Evolutionary conservation across 257 asterid genomes (phyloP).

Genomic region (Salvia hispanica): DNA sequence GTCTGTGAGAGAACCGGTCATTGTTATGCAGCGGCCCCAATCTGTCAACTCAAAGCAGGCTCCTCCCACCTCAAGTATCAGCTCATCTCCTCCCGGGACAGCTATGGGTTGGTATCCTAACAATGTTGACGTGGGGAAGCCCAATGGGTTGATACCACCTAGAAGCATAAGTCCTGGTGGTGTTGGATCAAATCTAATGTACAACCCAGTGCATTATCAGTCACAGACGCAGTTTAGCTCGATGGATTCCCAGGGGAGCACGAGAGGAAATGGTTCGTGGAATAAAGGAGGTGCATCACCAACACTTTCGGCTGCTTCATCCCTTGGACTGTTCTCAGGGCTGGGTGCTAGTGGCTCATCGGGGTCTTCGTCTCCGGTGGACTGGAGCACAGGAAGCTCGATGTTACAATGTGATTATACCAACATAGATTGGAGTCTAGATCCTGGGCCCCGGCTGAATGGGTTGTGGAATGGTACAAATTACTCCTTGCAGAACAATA

Average conservation of each 20-base stretch:
- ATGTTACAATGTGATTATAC: conserved; percentile 52
- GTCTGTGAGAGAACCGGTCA: conserved; percentile 56
- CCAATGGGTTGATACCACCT: conserved; percentile 44
- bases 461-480: conserved; percentile 52
- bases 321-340: conserved; percentile 67
- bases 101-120: conserved; percentile 52
- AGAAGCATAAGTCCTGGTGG: conserved; percentile 48
- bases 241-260: conserved; percentile 36
- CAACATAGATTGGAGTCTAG: conserved; percentile 67
- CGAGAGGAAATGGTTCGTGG: conserved; percentile 49
- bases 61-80: conserved; percentile 43
- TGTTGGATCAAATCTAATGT: conserved; percentile 42
- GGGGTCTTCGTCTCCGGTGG: conserved; percentile 52
- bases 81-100: conserved; percentile 54
- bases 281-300: conserved; percentile 46
- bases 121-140: conserved; percentile 38
- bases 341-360: conserved; percentile 44
- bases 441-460: conserved; percentile 40
- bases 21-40: conserved; percentile 61
- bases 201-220: conserved; percentile 48
- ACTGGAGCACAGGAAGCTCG: conserved; percentile 59
- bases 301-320: conserved; percentile 60
- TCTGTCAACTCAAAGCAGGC: conserved; percentile 43
- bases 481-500: conserved; percentile 45
- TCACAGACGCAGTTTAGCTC: conserved; percentile 47